A percentile compares a stretch with the other conserved stretches of the same genome.
These are phyloP conservation scores for Adansonia madagascariensis DNA, from an alignment of 441 rosid species.

Conservation along the genomic window DNA sequence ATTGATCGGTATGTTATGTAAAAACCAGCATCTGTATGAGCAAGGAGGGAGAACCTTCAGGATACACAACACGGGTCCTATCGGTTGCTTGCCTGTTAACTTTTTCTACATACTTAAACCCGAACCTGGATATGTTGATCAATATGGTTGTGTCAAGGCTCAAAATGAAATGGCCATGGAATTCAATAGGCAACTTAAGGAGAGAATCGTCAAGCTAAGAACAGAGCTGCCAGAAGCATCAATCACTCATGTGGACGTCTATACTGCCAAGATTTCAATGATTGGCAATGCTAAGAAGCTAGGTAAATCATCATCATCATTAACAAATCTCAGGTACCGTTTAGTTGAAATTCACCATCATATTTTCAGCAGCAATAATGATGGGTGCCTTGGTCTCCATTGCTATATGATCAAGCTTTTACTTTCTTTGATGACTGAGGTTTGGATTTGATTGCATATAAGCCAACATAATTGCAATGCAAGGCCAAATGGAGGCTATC, in stretches of 20 bases:
- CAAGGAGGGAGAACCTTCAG: constrained; percentile 83
- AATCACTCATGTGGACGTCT: constrained; percentile 63
- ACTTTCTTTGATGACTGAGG: background rate
- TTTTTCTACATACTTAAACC: constrained; percentile 55
- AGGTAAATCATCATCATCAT: constrained; percentile 40
- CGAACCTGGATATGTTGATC: constrained; percentile 57
- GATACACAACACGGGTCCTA: constrained; percentile 71
- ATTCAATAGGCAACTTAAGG: constrained; percentile 65
- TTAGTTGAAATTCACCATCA: background rate
- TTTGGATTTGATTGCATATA: background rate
- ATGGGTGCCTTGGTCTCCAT: background rate
- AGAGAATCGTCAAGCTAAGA: constrained; percentile 53
- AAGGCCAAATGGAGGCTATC: background rate
- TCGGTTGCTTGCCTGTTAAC: constrained; percentile 71
- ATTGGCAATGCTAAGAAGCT: constrained; percentile 51
- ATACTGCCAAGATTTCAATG: constrained; percentile 59
- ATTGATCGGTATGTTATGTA: background rate
- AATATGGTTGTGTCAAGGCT: constrained; percentile 50
- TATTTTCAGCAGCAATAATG: background rate
- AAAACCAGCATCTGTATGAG: constrained; percentile 46
- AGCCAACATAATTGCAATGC: background rate
- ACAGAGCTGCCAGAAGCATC: constrained; percentile 63
- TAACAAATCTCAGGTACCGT: background rate
- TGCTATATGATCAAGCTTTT: background rate
- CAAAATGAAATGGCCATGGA: constrained; percentile 65